Percentiles rank a stretch among this genome's conserved stretches.
Evolutionary conservation across 192 early-diverging fungal genomes (phyloP).

Genomic region (Spizellomyces sp.): DNA sequence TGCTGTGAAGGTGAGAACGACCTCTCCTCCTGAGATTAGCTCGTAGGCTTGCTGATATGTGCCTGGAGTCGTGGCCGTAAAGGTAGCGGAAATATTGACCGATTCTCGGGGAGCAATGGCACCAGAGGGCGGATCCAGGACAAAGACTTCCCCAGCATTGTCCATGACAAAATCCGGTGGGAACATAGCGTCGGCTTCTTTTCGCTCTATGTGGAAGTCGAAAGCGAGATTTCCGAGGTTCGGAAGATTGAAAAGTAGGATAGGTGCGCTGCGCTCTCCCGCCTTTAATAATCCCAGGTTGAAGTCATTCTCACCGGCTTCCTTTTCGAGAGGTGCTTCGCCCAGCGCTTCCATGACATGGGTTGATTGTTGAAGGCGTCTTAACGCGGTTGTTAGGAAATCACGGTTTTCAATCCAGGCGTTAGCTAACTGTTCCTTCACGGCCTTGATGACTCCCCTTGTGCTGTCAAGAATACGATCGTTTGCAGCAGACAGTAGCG

Average conservation of each 20-base stretch:
- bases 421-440: slow-evolving; percentile 51
- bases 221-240: slow-evolving; percentile 57
- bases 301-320: slow-evolving; percentile 44
- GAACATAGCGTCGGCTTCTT: slow-evolving; percentile 31
- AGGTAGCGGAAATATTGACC: slow-evolving; percentile 50
- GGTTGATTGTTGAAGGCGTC: slow-evolving; percentile 46
- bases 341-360: slow-evolving; percentile 47
- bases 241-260: slow-evolving; percentile 56
- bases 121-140: slow-evolving; percentile 41
- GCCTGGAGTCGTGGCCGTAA: slow-evolving; percentile 41
- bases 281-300: slow-evolving; percentile 48
- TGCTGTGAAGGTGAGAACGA: slow-evolving; percentile 52
- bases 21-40: slow-evolving; percentile 52
- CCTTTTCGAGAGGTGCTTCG: slow-evolving; percentile 21
- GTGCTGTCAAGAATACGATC: slow-evolving; percentile 46
- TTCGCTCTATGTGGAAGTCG: slow-evolving; percentile 44
- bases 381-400: slow-evolving; percentile 46
- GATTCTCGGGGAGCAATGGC: slow-evolving; percentile 43
- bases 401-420: slow-evolving; percentile 58
- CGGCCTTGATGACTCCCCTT: slow-evolving; percentile 49
- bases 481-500: slow-evolving; percentile 40
- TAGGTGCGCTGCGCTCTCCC: slow-evolving; percentile 41
- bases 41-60: slow-evolving; percentile 54
- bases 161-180: slow-evolving; percentile 38
- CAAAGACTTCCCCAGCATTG: slow-evolving; percentile 37